Conservation (phyloP, 2,329 filamentous ascomycete genomes). For the Tolypocladium ovalisporum region DNA sequence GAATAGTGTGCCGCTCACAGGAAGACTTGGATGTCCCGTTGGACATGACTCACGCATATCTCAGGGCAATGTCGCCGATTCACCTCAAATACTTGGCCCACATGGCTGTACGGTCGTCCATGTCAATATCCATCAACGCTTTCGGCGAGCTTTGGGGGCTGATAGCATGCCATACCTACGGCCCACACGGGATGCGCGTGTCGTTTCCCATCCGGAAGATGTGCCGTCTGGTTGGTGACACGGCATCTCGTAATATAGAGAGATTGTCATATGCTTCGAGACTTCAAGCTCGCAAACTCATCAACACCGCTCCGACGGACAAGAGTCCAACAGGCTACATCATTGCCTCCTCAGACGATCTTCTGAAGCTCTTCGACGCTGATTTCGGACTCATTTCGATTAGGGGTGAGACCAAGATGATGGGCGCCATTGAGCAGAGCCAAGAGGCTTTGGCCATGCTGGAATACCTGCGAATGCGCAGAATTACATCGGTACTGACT, state of each 20-base stretch:
- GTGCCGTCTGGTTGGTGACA: constrained; percentile 79
- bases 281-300: constrained; percentile 76
- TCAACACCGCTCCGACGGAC: constrained; percentile 72
- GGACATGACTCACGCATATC: constrained; percentile 74
- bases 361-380: constrained; percentile 74
- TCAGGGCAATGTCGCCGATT: constrained; percentile 84
- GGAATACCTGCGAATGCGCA: constrained; percentile 71
- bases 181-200: constrained; percentile 69
- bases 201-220: constrained; percentile 87
- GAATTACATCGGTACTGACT: constrained; percentile 62
- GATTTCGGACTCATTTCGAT: constrained; percentile 82
- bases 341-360: constrained; percentile 76
- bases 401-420: constrained; percentile 75
- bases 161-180: constrained; percentile 79
- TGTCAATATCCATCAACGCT: constrained; percentile 87
- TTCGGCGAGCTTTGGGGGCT: constrained; percentile 81
- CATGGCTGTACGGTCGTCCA: constrained; percentile 87
- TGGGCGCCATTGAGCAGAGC: constrained; percentile 63
- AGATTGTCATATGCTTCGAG: constrained; percentile 76
- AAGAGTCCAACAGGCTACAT: constrained; percentile 83
- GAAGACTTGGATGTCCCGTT: constrained; percentile 66
- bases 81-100: constrained; percentile 79
- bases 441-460: constrained; percentile 78
- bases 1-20: constrained; percentile 67
- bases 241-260: constrained; percentile 78